Evolutionary conservation across 306 rosid species (phyloP).

Genomic region (Cajanus cajan): DNA sequence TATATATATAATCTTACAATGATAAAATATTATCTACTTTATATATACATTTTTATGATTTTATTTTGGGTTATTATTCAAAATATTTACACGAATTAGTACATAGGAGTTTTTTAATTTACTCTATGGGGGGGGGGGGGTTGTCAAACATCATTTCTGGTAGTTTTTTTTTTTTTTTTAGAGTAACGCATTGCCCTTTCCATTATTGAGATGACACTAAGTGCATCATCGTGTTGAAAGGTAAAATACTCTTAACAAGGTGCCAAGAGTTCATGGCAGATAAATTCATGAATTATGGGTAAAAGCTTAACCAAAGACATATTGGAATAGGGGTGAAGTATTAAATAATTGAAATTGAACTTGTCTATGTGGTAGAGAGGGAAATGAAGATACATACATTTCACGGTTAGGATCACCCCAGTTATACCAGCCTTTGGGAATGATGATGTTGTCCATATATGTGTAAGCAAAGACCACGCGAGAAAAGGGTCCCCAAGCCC

Average conservation of each 20-base stretch:
- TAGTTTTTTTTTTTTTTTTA: background rate
- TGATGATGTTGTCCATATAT: constrained; percentile 92
- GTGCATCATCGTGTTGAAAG: background rate
- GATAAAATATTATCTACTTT: too few relatives aligned
- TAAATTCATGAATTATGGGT: background rate
- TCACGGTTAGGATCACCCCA: constrained; percentile 98
- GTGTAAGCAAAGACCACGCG: constrained; percentile 89
- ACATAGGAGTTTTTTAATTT: background rate
- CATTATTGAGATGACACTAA: background rate
- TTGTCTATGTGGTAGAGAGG: background rate
- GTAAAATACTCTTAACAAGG: background rate
- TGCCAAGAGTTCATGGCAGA: background rate
- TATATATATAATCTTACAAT: too few relatives aligned
- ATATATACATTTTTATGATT: too few relatives aligned
- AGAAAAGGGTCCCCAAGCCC: constrained; percentile 99
- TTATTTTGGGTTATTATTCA: too few relatives aligned
- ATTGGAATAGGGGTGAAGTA: too few relatives aligned
- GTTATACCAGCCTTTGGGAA: constrained; percentile 97
- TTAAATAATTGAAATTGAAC: too few relatives aligned
- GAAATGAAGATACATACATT: constrained; percentile 44
- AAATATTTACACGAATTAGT: too few relatives aligned
- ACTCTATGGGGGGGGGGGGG: background rate
- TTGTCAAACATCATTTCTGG: background rate
- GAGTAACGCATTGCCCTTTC: background rate
- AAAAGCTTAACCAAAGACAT: background rate